These are phyloP conservation scores for Begonia peltatifolia DNA, from an alignment of 306 rosid genomes.

Conservation along the genomic window DNA sequence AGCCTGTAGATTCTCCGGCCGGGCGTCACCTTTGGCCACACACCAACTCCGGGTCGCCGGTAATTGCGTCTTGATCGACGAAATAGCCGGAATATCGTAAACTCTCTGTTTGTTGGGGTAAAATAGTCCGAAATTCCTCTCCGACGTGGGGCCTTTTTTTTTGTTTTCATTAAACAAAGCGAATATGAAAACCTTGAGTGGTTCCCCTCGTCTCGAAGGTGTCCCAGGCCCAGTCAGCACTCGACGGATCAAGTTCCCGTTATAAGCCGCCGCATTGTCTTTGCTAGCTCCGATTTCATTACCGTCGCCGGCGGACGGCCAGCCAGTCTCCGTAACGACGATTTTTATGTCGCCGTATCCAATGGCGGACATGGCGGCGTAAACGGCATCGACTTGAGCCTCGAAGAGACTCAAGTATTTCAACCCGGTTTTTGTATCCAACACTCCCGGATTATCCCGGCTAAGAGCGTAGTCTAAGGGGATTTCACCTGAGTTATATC, in stretches of 20 bases:
- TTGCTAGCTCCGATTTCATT: constrained; percentile 44
- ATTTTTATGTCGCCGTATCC: constrained; percentile 41
- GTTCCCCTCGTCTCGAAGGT: constrained; percentile 32
- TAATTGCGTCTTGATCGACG: not conserved
- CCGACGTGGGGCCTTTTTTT: constrained; percentile 71
- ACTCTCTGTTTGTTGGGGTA: constrained; percentile 50
- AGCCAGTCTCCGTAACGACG: constrained; percentile 55
- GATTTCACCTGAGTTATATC: constrained; percentile 28
- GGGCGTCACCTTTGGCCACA: constrained; percentile 41
- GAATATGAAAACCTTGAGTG: constrained; percentile 40
- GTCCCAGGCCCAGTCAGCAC: constrained; percentile 49
- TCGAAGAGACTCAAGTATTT: constrained; percentile 35
- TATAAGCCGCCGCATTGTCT: constrained; percentile 68
- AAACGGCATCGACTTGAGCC: constrained; percentile 82
- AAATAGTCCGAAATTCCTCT: constrained; percentile 65
- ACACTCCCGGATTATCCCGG: constrained; percentile 37
- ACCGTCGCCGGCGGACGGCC: constrained; percentile 71
- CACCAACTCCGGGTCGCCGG: constrained; percentile 50
- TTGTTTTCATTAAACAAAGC: constrained; percentile 69
- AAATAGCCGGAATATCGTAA: constrained; percentile 36
- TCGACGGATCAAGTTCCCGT: constrained; percentile 48
- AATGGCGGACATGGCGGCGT: constrained; percentile 56
- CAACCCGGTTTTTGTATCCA: constrained; percentile 67
- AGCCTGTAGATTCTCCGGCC: constrained; percentile 28
- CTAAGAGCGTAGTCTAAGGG: constrained; percentile 49